Base-by-base conservation (phyloP, 2,329 filamentous ascomycete species). In the Talaromyces islandicus region DNA sequence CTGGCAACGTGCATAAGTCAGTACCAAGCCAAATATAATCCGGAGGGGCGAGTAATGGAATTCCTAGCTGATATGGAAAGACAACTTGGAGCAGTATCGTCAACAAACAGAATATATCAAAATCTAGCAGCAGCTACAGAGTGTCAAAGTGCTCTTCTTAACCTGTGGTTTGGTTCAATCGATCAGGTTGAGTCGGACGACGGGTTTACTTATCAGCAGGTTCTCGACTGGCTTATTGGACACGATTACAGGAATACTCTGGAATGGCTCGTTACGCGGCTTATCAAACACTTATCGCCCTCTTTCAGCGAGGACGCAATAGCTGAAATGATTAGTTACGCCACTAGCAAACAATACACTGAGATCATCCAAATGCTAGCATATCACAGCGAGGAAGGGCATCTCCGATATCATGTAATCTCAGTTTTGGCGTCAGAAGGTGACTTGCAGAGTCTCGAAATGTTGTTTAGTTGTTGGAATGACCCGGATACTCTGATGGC, bases 191-290 rank as follows among this genome's bases (percentile, higher is more conserved):
- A 17, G n/a, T 32, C 43, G 14, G 19, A 50, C 14, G 46, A 56
- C 21, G 35, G 48, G 5, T 30, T 46, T 29, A 7, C 35, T 5
- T 43, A 35, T 14, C 53, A 56, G n/a, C 1, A 32, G 4, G 32
- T 50, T 9, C 38, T 60, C 38, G 58, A 60, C 19, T 60, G 58
- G 58, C 54, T 60, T 48, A 29, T 57, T 51, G 30, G 24, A 6
- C 27, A 57, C 12, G 10, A 48, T 9, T 24, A 53, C 14, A 25
- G 48, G 1, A 53, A 43, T 38, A 53, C 54, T 10, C 17, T 55
- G n/a, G 59, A 61, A 14, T 55, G 51, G 41, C 50, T 19, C 46
- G 62, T 50, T 29, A 60, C 57, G 35, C 48, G 25, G 24, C n/a
- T 60, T n/a, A 38, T 54, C 19, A 19, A 41, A 5, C 17, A 55